Base-by-base conservation (phyloP, 2,329 filamentous ascomycete species). In the Aspergillus terreus region DNA sequence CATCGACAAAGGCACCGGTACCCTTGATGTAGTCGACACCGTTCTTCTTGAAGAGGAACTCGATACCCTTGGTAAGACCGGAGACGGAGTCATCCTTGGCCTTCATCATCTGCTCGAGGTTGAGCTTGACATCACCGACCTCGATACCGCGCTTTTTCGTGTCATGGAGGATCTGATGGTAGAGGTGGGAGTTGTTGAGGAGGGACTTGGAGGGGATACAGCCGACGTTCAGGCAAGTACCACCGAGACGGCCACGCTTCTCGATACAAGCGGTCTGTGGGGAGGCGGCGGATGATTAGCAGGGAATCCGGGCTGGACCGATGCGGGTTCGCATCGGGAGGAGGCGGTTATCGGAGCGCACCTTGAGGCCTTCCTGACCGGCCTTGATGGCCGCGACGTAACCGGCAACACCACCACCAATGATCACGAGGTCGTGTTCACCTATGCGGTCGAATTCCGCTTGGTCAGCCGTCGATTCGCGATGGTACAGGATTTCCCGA, bases 341-440 rank as follows among this genome's bases (percentile, higher is more conserved):
- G n/a, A 12, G 30, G 45, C 6, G 44, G 17, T 27, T 43, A 43
- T 32, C 33, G 17, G 32, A 50, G 57, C 72, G 56, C 78, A 95
- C 92, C 85, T 96, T 97, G 73, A 99, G 76, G 67, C 94, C 94
- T 72, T 95, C 90, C 76, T 99, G 94, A 54, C 92, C 94, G 67
- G 94, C 94, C 80, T 97, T 99, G 81, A 99, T 99, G 66, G 94
- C 94, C 61, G 94, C 92, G 67, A 99, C 94, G 78, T 99, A 99
- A 71, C 94, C 94, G 64, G 92, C 94, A 68, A 97, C 94, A 78
- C 94, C 94, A 73, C 94, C 94, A 68, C 94, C 94, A 69, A 99
- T 96, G 76, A 99, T 92, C 69, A 99, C 87, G 50, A 99, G 82
- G 75, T 99, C 94, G 76, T 96, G 95, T 75, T 96, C 90, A 74